Base-by-base conservation (phyloP, 1,284 basidiomycete species). In the Wallemia mellicola region DNA sequence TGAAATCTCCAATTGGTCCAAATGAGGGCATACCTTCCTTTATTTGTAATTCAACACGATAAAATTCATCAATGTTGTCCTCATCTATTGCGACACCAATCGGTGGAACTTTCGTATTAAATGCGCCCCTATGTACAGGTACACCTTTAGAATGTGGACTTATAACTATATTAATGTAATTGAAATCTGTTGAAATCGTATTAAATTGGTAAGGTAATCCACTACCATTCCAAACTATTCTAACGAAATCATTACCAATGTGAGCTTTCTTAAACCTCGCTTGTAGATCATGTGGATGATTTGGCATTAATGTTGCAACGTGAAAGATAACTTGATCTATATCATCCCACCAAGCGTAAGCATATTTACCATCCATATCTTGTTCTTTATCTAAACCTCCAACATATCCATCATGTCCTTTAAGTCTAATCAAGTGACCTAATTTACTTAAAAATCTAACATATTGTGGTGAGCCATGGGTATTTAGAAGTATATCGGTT, bases 341-440 rank as follows among this genome's bases (percentile, higher is more conserved):
- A 66, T 95, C 89, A 70, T 99, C 89, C 82, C 88, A 91, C 91
- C 92, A 98, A 0, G 91, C 89, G 67, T 98, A 98, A 0, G 88
- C 85, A 66, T 88, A 92, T 69, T 72, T 69, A 26, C 75, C 75
- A 63, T 96, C 87, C 24, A 83, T 80, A 68, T 96, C 89, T 65
- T 83, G 80, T 63, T 84, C 80, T 2, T 83, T 79, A 68, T 92
- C 83, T 28, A 98, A 75, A 1, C 89, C 89, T 27, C 91, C 92
- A 1, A 83, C 84, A 69, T 92, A 95, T n/a, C 96, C 81, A 67
- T 95, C 89, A 70, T 91, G 87, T 2, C 84, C 87, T 27, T 86
- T 81, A n/a, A 96, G 75, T 62, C 85, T 79, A 68, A 96, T 85
- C 58, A 98, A 74, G 54, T 85, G 75, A 0, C 92, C 94, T 1